Evolutionary conservation across 257 asterid genomes (phyloP).

Genomic region (Catharanthus roseus): DNA sequence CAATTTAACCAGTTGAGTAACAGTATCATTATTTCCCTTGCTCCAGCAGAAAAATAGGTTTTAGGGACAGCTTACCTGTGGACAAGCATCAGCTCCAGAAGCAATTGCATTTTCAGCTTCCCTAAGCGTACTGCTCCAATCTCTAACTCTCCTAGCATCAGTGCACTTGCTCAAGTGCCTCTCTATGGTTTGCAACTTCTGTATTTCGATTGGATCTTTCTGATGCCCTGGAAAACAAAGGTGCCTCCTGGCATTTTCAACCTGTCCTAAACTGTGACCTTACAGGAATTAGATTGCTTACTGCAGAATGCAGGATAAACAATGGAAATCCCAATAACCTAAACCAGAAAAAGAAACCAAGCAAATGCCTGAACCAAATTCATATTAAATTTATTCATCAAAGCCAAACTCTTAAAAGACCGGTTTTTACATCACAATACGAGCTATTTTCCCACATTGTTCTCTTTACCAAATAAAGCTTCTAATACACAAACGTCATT

Average conservation of each 20-base stretch:
- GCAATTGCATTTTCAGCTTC: constrained; percentile 68
- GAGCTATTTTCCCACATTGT: neutral
- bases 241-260: constrained; percentile 42
- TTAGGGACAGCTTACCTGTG: constrained; percentile 48
- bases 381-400: neutral
- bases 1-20: constrained; percentile 28
- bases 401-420: neutral
- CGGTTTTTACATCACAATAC: neutral
- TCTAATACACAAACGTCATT: neutral
- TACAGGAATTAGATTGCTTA: constrained; percentile 25
- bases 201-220: constrained; percentile 32
- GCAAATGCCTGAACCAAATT: neutral
- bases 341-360: constrained; percentile 6
- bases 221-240: constrained; percentile 34
- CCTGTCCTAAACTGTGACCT: constrained; percentile 47
- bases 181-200: constrained; percentile 63
- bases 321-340: constrained; percentile 16
- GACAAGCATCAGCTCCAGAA: constrained; percentile 68
- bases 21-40: constrained; percentile 1
- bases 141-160: constrained; percentile 56
- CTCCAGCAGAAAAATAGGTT: neutral
- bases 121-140: constrained; percentile 53
- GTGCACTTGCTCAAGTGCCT: constrained; percentile 52
- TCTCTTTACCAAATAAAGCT: neutral
- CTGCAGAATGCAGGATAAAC: constrained; percentile 20